Base-by-base conservation (phyloP, 108 stramenopile genomes). In the Aurantiochytrium sp. region DNA sequence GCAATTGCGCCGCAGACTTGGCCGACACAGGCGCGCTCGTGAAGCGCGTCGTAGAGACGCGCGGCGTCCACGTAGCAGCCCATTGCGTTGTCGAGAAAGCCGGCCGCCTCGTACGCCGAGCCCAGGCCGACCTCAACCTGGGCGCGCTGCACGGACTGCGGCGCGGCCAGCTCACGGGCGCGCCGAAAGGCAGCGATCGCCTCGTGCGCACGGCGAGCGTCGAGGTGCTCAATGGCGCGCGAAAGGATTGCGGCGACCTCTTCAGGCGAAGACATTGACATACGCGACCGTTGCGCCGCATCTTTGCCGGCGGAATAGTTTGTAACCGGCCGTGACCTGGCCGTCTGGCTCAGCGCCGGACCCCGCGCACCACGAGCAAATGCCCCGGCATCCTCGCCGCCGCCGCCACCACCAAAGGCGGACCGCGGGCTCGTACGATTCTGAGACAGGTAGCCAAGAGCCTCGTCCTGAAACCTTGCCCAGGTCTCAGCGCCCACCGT, bases 41-140 rank as follows among this genome's bases (percentile, higher is more conserved):
- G n/a, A 41, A 48, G 39, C 10, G 42, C 42, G 24, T 81, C 73
- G 24, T 81, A 81, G 30, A 81, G 39, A 41, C 45, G 39, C n/a
- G 39, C 39, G 27, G 73, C 73, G 12, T 81, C 73, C 36, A 81
- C 73, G 24, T 81, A 81, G 73, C 73, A 48, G 15, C 45, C 73
- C 6, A 81, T 41, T 15, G 42, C 73, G 12, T 81, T 81, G 45
- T 81, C 73, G 27, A 81, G 39, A 48, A 81, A 48, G 32, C 73
- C 73, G 6, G 73, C 73, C 6, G 45, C 73, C 30, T 81, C 73
- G 73, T 81, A 81, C 0, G 73, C 73, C 8, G 73, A 81, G 12
- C 73, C 73, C 17, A 81, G 39, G 32, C 73, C 73, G 10, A 81
- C 73, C 6, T 48, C 42, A 41, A 81, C 73, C 32, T 81, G 73